Percentiles rank a stretch among this genome's conserved stretches.
phyloP scores from a whole-genome alignment of 768 basidiomycete genomes.

The Xerocomellus chrysenteron region DNA sequence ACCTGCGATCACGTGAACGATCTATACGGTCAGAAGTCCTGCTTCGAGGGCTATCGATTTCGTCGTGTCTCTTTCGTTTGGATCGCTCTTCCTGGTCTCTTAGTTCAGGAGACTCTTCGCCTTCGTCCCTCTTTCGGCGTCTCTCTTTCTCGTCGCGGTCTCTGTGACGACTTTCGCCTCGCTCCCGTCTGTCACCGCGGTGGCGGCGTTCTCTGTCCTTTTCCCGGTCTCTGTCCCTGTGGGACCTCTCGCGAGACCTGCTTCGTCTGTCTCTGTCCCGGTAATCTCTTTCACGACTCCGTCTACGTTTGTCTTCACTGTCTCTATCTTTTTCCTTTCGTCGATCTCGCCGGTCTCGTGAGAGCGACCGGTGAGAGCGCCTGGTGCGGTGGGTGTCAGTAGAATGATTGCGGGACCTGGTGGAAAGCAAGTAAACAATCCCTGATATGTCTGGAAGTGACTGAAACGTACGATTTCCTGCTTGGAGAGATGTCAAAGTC shows the following conservation, averaged over 20 bases:
- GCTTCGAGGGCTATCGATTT: conserved; percentile 50
- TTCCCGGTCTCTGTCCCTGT: conserved; percentile 38
- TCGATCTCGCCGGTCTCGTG: conserved; percentile 50
- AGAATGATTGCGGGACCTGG: conserved; percentile 70
- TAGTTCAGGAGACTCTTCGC: conserved; percentile 45
- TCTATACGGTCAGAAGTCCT: conserved; percentile 44
- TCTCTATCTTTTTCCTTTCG: conserved; percentile 52
- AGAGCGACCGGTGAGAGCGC: conserved; percentile 70
- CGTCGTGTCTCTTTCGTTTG: conserved; percentile 67
- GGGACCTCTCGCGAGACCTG: conserved; percentile 51
- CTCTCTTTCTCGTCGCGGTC: conserved; percentile 50
- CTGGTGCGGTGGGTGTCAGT: conserved; percentile 73
- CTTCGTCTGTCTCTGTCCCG: conserved; percentile 47
- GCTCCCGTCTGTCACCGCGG: conserved; percentile 48
- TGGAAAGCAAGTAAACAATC: conserved; percentile 9
- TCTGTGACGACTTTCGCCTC: conserved; percentile 55
- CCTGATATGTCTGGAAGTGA: neutral
- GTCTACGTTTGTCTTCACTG: conserved; percentile 59
- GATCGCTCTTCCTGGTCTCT: conserved; percentile 53
- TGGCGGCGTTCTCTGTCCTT: conserved; percentile 42
- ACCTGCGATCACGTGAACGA: conserved; percentile 55
- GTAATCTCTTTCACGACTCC: conserved; percentile 56
- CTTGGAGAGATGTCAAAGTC: conserved; percentile 62
- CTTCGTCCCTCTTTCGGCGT: conserved; percentile 70
- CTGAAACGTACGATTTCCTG: conserved; percentile 55